Conservation (phyloP, 2,329 filamentous ascomycete species). For the Epichloe uncinata region DNA sequence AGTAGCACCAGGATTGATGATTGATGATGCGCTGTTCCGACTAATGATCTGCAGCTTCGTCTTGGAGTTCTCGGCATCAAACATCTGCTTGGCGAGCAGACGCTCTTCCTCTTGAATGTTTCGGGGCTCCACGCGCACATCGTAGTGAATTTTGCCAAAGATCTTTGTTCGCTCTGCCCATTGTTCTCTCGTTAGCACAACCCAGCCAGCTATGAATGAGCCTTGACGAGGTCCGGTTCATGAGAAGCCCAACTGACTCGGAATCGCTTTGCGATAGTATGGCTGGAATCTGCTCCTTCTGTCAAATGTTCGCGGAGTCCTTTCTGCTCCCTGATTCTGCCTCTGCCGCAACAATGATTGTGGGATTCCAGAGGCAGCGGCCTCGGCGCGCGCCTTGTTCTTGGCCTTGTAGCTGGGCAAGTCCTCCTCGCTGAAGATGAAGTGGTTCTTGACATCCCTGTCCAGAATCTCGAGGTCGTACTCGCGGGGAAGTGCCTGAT, state of each 20-base stretch:
- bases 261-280: constrained; percentile 58
- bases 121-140: constrained; percentile 61
- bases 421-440: constrained; percentile 88
- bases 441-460: constrained; percentile 64
- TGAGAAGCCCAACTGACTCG: constrained; percentile 40
- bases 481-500: constrained; percentile 72
- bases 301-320: constrained; percentile 31
- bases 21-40: constrained; percentile 34
- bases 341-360: constrained; percentile 37
- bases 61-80: constrained; percentile 35
- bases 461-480: constrained; percentile 65
- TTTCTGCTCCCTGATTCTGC: constrained; percentile 7
- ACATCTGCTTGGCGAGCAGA: constrained; percentile 45
- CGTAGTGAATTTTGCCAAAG: constrained; percentile 58
- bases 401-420: constrained; percentile 42
- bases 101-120: constrained; percentile 56
- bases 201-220: not conserved
- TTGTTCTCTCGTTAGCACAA: constrained; percentile 10
- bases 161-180: constrained; percentile 62
- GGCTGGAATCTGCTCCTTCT: constrained; percentile 37
- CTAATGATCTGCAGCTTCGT: constrained; percentile 37
- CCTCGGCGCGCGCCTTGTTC: constrained; percentile 42
- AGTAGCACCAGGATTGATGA: constrained; percentile 41
- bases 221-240: not conserved
- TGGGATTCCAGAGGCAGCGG: constrained; percentile 45